These are phyloP conservation scores for Colletotrichum filicis DNA, from an alignment of 2,329 filamentous ascomycete species.

Conservation along the genomic window DNA sequence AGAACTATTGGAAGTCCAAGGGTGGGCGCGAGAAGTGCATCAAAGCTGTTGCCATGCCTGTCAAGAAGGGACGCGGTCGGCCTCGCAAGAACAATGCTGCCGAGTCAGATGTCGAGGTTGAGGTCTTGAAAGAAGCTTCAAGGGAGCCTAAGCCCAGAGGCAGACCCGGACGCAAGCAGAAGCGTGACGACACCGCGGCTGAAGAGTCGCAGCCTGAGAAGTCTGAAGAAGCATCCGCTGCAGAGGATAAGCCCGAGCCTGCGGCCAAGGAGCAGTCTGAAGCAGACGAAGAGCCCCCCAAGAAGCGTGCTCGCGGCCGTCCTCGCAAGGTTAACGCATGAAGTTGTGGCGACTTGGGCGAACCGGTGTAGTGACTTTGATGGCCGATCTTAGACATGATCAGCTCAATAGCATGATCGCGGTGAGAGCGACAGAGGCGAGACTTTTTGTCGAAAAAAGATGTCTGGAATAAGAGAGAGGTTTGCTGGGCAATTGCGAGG, in stretches of 20 bases:
- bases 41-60: neutral
- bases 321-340: slow-evolving; percentile 11
- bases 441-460: neutral
- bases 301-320: slow-evolving; percentile 31
- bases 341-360: neutral
- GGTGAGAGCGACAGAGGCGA: neutral
- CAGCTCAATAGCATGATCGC: neutral
- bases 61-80: slow-evolving; percentile 20
- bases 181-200: neutral
- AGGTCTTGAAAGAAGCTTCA: neutral
- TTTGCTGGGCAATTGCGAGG: neutral
- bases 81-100: slow-evolving; percentile 10
- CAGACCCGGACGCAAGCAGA: neutral
- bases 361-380: neutral
- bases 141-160: neutral
- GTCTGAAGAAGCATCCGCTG: neutral
- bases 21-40: slow-evolving; percentile 42
- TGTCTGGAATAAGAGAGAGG: neutral
- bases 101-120: neutral
- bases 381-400: neutral
- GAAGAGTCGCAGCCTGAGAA: neutral
- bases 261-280: neutral
- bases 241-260: neutral
- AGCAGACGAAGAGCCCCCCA: slow-evolving; percentile 10
- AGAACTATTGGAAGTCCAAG: slow-evolving; percentile 45